phyloP scores from a whole-genome alignment of 768 basidiomycete species.

The Trichaptum fuscoviolaceum region DNA sequence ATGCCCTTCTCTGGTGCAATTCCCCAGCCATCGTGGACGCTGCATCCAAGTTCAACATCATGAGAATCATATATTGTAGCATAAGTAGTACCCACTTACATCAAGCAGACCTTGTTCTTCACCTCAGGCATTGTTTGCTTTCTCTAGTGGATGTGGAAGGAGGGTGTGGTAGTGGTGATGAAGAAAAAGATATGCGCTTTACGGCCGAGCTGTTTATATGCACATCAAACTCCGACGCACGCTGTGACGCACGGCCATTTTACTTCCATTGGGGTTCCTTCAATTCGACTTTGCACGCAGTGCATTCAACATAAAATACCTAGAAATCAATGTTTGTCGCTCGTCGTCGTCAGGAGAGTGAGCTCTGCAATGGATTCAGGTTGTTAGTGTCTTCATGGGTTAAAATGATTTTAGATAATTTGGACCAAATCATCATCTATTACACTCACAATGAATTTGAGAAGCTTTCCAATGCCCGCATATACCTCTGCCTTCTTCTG shows the following conservation, averaged over 20 bases:
- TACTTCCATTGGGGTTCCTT: background rate
- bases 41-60: slow-evolving; percentile 23
- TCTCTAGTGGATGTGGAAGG: background rate
- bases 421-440: too few relatives aligned
- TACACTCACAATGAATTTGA: too few relatives aligned
- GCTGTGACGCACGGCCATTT: background rate
- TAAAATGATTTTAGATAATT: too few relatives aligned
- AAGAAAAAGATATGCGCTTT: background rate
- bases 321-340: too few relatives aligned
- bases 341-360: too few relatives aligned
- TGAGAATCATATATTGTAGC: background rate
- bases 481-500: too few relatives aligned
- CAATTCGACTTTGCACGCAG: too few relatives aligned
- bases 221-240: background rate
- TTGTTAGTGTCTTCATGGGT: too few relatives aligned
- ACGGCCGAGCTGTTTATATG: background rate
- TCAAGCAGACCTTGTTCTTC: slow-evolving; percentile 88
- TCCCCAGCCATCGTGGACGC: slow-evolving; percentile 97
- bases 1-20: slow-evolving; percentile 59
- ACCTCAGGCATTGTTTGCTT: slow-evolving; percentile 40
- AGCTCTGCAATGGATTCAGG: too few relatives aligned
- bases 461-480: too few relatives aligned
- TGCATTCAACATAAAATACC: too few relatives aligned
- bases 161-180: background rate
- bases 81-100: slow-evolving; percentile 42